Evolutionary conservation across 805 yeast species (phyloP).

Genomic region (Cyberlindnera xylosilytica): DNA sequence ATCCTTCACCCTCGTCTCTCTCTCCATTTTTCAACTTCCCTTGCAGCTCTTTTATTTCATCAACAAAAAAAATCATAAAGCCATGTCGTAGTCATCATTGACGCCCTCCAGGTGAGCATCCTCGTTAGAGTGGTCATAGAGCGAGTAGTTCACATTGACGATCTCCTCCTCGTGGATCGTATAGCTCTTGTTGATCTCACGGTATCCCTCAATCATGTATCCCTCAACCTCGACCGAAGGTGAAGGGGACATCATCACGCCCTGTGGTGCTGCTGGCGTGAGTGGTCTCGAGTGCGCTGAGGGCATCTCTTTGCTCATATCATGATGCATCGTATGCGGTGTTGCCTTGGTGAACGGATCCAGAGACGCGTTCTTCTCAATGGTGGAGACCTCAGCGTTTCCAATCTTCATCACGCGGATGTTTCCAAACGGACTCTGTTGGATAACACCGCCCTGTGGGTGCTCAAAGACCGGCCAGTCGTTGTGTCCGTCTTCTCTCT

Average conservation of each 20-base stretch:
- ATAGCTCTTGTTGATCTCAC: conserved; percentile 22
- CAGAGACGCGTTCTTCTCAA: conserved; percentile 18
- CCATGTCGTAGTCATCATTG: conserved; percentile 25
- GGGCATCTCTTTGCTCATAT: neutral
- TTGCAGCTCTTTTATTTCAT: too few species aligned
- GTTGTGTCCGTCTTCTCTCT: conserved; percentile 3
- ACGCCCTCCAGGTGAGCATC: conserved; percentile 21
- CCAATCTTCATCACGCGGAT: conserved; percentile 21
- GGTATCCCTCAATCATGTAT: conserved; percentile 29
- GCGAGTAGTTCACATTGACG: conserved; percentile 23
- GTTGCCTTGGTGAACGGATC: conserved; percentile 10
- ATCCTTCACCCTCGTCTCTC: neutral
- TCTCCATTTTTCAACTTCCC: too few species aligned
- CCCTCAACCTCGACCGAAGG: conserved; percentile 26
- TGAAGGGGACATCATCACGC: conserved; percentile 13
- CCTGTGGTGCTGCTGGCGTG: neutral
- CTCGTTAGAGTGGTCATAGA: conserved; percentile 25
- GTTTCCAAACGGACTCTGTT: conserved; percentile 27
- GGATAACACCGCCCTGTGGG: conserved; percentile 24
- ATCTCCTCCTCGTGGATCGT: conserved; percentile 25
- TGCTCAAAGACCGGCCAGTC: conserved; percentile 26
- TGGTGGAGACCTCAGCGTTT: conserved; percentile 17
- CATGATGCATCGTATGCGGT: neutral
- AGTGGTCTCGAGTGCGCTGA: neutral
- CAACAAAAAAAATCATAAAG: conserved; percentile 7